Conservation (phyloP, 768 basidiomycete species). For the Rhodosporidiobolus odoratus region DNA sequence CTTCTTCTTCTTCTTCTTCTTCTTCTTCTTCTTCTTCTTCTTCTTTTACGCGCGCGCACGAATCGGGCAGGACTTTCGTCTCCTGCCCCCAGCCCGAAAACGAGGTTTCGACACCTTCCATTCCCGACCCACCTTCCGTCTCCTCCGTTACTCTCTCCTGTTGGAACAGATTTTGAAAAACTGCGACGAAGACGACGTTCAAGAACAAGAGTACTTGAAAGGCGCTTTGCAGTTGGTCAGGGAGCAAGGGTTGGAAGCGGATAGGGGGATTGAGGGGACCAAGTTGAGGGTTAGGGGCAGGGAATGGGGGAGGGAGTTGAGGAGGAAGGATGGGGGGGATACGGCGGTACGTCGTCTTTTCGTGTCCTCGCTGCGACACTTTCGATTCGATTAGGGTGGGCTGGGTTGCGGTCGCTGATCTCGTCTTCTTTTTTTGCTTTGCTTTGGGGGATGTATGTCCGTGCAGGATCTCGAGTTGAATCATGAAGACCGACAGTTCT, state of each 20-base stretch:
- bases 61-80: slow-evolving; percentile 14
- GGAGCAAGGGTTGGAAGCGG: slow-evolving; percentile 44
- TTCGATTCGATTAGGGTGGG: too few species aligned
- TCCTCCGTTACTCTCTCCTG: slow-evolving; percentile 81
- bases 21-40: neutral
- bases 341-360: slow-evolving; percentile 52
- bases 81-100: slow-evolving; percentile 45
- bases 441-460: neutral
- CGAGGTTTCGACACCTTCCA: slow-evolving; percentile 91
- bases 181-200: slow-evolving; percentile 53
- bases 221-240: slow-evolving; percentile 83
- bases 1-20: neutral
- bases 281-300: slow-evolving; percentile 86
- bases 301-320: slow-evolving; percentile 71
- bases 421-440: neutral
- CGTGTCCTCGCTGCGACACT: too few species aligned
- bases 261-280: slow-evolving; percentile 76
- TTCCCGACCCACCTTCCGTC: slow-evolving; percentile 80
- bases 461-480: slow-evolving; percentile 78
- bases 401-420: too few species aligned
- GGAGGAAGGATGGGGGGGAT: slow-evolving; percentile 76
- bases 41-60: slow-evolving; percentile 40
- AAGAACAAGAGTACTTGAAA: slow-evolving; percentile 61
- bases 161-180: slow-evolving; percentile 73
- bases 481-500: slow-evolving; percentile 71